phyloP scores from a whole-genome alignment of 140 eudicot species.

The Anethum foeniculum region DNA sequence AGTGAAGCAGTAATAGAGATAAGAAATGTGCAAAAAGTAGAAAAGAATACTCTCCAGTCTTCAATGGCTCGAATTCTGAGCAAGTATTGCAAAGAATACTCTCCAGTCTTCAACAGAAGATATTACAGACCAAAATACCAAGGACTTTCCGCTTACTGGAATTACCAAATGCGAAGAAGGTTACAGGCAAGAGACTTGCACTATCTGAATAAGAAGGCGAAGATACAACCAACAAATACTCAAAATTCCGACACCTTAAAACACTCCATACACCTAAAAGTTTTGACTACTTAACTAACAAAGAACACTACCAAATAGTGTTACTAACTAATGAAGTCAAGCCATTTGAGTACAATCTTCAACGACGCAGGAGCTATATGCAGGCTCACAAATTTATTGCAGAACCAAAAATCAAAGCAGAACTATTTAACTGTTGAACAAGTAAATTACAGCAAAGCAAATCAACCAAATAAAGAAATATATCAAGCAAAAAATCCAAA shows the following conservation, averaged over 20 bases:
- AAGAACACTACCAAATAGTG: not conserved
- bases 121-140: not conserved
- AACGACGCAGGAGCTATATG: not conserved
- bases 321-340: not conserved
- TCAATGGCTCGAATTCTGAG: not conserved
- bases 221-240: not conserved
- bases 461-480: not conserved
- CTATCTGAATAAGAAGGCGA: not conserved
- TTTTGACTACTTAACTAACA: not conserved
- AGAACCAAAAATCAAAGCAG: not conserved
- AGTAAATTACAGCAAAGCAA: not conserved
- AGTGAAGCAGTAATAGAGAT: not conserved
- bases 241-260: not conserved
- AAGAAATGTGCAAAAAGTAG: not conserved
- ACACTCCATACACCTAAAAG: not conserved
- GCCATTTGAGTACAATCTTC: not conserved
- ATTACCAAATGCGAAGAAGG: not conserved
- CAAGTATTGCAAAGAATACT: not conserved
- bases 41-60: not conserved
- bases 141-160: not conserved
- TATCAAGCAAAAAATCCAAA: not conserved
- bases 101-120: not conserved
- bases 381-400: not conserved
- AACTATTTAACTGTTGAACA: not conserved
- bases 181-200: no score